phyloP scores from a whole-genome alignment of 2,329 filamentous ascomycete species.

The Orbilia ellipsospora region DNA sequence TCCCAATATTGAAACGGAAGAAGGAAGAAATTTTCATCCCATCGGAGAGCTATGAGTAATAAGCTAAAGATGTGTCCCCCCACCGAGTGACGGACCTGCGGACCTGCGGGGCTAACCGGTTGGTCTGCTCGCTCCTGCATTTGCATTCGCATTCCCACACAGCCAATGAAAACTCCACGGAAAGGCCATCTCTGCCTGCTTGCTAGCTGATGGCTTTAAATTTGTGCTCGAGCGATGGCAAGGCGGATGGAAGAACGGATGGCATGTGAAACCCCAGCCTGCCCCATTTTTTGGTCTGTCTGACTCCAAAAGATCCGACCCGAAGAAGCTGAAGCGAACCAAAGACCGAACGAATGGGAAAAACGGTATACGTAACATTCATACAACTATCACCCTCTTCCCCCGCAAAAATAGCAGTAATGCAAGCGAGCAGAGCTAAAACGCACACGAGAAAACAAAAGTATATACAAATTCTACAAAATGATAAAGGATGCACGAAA shows the following conservation, averaged over 20 bases:
- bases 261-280: constrained; percentile 8
- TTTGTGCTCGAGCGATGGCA: not conserved
- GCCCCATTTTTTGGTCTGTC: not conserved
- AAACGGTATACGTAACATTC: too few species aligned
- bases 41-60: constrained; percentile 15
- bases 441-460: constrained; percentile 14
- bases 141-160: not conserved
- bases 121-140: constrained; percentile 34
- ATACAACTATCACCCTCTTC: too few species aligned
- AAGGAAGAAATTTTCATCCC: not conserved
- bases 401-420: not conserved
- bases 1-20: too few species aligned
- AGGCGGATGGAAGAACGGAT: not conserved
- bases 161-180: constrained; percentile 31
- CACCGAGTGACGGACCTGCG: constrained; percentile 2
- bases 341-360: too few species aligned
- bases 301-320: not conserved
- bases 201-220: constrained; percentile 16
- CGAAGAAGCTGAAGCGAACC: too few species aligned
- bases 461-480: constrained; percentile 17
- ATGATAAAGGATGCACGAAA: not conserved
- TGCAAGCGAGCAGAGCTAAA: constrained; percentile 4
- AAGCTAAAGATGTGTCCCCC: constrained; percentile 12
- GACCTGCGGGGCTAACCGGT: constrained; percentile 13
- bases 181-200: constrained; percentile 18